Evolutionary conservation across 768 basidiomycete species (phyloP).

Genomic region (Auricularia heimuer): DNA sequence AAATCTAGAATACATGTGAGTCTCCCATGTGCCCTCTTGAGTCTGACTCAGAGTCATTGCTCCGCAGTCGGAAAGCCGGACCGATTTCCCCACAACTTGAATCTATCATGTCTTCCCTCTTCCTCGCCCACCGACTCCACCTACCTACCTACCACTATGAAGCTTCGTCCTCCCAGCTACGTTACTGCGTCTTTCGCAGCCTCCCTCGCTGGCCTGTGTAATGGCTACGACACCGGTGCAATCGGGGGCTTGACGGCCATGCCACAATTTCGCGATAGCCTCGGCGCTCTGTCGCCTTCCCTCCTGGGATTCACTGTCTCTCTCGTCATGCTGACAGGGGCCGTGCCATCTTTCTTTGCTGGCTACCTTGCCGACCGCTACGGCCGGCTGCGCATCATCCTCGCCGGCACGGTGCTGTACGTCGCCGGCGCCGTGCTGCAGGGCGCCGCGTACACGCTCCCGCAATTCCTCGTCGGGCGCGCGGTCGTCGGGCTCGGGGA

Average conservation of each 20-base stretch:
- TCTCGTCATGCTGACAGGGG: constrained; percentile 33
- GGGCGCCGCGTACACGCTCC: constrained; percentile 24
- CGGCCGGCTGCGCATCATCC: constrained; percentile 35
- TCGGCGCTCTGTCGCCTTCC: constrained; percentile 26
- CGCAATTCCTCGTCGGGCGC: constrained; percentile 32
- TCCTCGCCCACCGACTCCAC: no score
- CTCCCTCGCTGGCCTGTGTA: no score
- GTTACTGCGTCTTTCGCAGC: no score
- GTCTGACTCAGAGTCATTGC: no score
- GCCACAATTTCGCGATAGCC: constrained; percentile 31
- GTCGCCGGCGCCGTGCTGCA: constrained; percentile 30
- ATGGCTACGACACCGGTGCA: constrained; percentile 24
- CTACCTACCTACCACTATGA: no score
- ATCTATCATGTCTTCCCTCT: no score
- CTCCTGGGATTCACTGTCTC: constrained; percentile 36
- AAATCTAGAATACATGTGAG: no score
- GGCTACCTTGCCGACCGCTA: constrained; percentile 37
- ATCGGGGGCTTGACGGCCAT: constrained; percentile 40
- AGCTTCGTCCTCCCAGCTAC: no score
- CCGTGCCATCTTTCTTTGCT: constrained; percentile 28
- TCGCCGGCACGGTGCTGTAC: constrained; percentile 33
- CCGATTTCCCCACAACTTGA: no score
- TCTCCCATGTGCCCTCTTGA: no score
- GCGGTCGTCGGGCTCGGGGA: constrained; percentile 37
- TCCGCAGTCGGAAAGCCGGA: no score